A percentile compares a stretch with the other conserved stretches of the same genome.
Conservation (phyloP, 495 filamentous ascomycete species). For the Amphirosellinia nigrospora region DNA sequence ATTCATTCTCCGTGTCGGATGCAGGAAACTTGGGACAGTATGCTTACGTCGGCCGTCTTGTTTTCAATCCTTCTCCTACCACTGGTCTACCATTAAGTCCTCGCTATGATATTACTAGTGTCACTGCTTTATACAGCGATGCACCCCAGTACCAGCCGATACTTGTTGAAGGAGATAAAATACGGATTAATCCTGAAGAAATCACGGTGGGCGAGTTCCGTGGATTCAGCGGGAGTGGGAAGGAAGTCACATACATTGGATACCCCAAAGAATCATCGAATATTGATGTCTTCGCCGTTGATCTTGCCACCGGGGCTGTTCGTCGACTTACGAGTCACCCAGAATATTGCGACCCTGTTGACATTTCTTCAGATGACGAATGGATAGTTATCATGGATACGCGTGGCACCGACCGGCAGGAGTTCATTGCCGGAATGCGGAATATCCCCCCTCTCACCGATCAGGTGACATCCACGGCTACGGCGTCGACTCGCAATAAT, state of each 20-base stretch:
- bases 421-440: not conserved
- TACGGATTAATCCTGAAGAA: not conserved
- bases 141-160: not conserved
- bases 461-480: not conserved
- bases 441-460: not conserved
- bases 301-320: not conserved
- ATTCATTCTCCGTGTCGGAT: not conserved
- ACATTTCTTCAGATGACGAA: slow-evolving; percentile 1
- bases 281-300: not conserved
- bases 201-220: not conserved
- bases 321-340: not conserved
- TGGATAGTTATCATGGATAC: not conserved
- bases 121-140: not conserved
- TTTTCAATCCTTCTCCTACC: not conserved
- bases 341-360: not conserved
- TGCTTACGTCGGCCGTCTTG: slow-evolving; percentile 2
- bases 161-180: not conserved
- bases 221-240: not conserved
- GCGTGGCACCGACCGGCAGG: not conserved
- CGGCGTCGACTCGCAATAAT: not conserved
- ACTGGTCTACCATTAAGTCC: not conserved
- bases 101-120: not conserved
- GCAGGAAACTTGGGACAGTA: not conserved
- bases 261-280: not conserved
- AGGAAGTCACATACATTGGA: not conserved